A percentile compares a stretch with the other conserved stretches of the same genome.
Conservation (phyloP, 1,284 basidiomycete genomes). For the Porogramme epimiltina region DNA sequence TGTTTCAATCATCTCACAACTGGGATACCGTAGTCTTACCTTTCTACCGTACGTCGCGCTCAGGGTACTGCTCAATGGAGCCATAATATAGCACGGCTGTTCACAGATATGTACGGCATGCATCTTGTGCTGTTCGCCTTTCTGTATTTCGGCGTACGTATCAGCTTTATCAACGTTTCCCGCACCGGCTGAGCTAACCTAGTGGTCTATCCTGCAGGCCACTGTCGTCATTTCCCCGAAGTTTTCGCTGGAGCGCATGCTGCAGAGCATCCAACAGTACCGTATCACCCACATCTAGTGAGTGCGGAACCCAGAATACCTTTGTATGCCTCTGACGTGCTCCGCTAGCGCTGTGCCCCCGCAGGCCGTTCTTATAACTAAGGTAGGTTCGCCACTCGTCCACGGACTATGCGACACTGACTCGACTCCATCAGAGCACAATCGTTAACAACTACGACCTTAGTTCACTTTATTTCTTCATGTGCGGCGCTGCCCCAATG, state of each 20-base stretch:
- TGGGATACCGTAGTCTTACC: constrained; percentile 23
- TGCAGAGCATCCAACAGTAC: constrained; percentile 64
- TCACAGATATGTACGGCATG: constrained; percentile 65
- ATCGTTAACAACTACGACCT: constrained; percentile 64
- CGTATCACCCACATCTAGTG: constrained; percentile 63
- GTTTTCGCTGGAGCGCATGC: constrained; percentile 65
- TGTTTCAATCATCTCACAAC: background rate
- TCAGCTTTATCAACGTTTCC: too few species aligned
- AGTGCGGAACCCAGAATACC: too few species aligned
- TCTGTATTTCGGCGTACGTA: constrained; percentile 48
- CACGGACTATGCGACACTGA: background rate
- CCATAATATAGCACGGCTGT: too few species aligned
- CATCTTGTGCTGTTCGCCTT: constrained; percentile 57
- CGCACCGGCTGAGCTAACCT: background rate
- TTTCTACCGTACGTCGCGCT: constrained; percentile 31
- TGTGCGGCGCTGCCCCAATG: constrained; percentile 70
- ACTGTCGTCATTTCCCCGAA: constrained; percentile 66
- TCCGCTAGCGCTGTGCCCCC: constrained; percentile 63
- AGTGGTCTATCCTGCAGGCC: constrained; percentile 34
- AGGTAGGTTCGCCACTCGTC: constrained; percentile 38
- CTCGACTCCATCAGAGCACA: constrained; percentile 49
- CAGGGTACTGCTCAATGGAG: too few species aligned
- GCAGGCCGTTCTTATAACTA: constrained; percentile 52
- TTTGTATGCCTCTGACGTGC: constrained; percentile 11
- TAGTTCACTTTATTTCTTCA: constrained; percentile 51